A percentile compares a stretch with the other conserved stretches of the same genome.
Evolutionary conservation across 768 basidiomycete genomes (phyloP).

Genomic region (Termitomyces sp.): DNA sequence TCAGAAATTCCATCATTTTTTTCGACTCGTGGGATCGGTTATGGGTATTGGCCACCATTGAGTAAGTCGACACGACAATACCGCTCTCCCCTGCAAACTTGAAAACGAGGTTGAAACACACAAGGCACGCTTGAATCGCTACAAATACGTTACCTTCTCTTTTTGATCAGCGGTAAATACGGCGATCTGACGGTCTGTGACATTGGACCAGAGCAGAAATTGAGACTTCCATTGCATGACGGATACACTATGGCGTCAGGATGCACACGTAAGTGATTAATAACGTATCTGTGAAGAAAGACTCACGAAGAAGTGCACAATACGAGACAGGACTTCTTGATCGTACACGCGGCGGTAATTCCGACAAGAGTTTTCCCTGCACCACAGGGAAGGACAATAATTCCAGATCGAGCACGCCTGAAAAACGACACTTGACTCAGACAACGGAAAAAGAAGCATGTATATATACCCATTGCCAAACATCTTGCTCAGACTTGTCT

Average conservation of each 20-base stretch:
- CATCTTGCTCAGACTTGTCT: conserved; percentile 98
- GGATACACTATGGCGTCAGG: conserved; percentile 50
- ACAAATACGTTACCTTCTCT: conserved; percentile 64
- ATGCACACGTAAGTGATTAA: conserved; percentile 8
- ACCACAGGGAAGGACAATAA: conserved; percentile 97
- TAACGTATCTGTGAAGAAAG: not conserved
- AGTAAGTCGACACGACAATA: conserved; percentile 98
- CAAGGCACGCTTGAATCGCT: not conserved
- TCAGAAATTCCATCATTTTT: conserved; percentile 99
- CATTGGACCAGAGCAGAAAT: conserved; percentile 98
- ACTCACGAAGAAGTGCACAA: conserved; percentile 96
- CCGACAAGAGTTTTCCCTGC: conserved; percentile 99
- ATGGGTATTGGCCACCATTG: conserved; percentile 98
- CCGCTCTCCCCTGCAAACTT: conserved; percentile 97
- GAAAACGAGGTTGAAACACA: conserved; percentile 7
- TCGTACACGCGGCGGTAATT: conserved; percentile 98
- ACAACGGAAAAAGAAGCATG: not conserved
- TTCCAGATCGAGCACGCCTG: conserved; percentile 95
- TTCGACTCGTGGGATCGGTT: conserved; percentile 98
- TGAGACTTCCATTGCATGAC: conserved; percentile 99
- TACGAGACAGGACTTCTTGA: conserved; percentile 97
- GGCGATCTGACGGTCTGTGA: conserved; percentile 93
- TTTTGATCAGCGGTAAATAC: conserved; percentile 98
- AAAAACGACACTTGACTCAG: conserved; percentile 9
- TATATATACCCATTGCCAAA: conserved; percentile 87